These are phyloP conservation scores for Alternaria sp. DNA, from an alignment of 2,329 filamentous ascomycete genomes.

Conservation along the genomic window DNA sequence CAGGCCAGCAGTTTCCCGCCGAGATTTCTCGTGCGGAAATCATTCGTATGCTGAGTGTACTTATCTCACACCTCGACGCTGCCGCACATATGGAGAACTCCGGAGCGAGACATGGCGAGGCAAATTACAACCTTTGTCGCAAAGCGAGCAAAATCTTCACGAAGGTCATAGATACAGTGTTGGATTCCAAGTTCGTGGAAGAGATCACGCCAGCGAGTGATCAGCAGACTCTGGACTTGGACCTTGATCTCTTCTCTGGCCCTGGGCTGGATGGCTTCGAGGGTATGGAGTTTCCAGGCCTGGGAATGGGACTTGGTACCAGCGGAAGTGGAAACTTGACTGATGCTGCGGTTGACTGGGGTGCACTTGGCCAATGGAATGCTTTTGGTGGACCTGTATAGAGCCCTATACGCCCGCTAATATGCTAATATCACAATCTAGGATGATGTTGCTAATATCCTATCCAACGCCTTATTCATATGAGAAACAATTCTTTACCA, in stretches of 20 bases:
- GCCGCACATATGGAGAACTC: conserved; percentile 38
- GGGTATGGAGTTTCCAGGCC: conserved; percentile 35
- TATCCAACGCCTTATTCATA: neutral
- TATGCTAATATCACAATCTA: conserved; percentile 3
- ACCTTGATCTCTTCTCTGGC: conserved; percentile 35
- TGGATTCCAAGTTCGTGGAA: conserved; percentile 31
- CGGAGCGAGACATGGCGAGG: conserved; percentile 44
- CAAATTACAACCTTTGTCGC: conserved; percentile 45
- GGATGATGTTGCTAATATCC: neutral
- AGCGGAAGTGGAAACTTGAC: conserved; percentile 9
- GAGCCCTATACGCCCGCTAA: too few relatives aligned
- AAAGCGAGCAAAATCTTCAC: conserved; percentile 43
- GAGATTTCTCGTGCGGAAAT: conserved; percentile 47
- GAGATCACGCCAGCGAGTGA: conserved; percentile 24
- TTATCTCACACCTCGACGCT: conserved; percentile 52
- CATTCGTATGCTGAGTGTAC: conserved; percentile 51
- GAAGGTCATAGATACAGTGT: conserved; percentile 40
- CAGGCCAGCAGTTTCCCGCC: conserved; percentile 39
- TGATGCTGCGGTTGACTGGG: conserved; percentile 32
- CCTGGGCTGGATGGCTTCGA: conserved; percentile 42
- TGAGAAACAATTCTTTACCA: neutral
- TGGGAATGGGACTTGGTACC: conserved; percentile 22
- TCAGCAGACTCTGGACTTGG: conserved; percentile 23
- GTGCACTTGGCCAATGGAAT: conserved; percentile 40
- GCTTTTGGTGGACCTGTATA: conserved; percentile 13